Conservation (phyloP, 2,329 filamentous ascomycete genomes). For the Aspergillus puulaauensis region DNA sequence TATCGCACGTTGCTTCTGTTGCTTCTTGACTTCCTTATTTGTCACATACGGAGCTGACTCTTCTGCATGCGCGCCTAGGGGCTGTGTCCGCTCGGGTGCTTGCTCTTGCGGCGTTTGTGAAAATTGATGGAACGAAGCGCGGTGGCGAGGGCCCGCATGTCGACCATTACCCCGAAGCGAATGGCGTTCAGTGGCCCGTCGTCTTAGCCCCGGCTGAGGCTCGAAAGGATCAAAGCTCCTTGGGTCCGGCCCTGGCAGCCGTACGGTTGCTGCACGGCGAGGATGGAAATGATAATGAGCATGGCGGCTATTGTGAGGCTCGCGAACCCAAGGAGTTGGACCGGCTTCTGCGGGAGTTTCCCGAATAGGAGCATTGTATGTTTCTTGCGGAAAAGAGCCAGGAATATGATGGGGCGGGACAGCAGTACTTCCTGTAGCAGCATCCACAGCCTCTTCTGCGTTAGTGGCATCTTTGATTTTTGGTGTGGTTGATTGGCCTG, state of each 20-base stretch:
- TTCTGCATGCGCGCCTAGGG: not conserved
- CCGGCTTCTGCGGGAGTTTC: not conserved
- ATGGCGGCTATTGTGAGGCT: not conserved
- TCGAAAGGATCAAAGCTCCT: constrained; percentile 19
- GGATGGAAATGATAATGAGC: not conserved
- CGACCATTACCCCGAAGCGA: constrained; percentile 15
- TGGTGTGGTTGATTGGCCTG: constrained; percentile 2
- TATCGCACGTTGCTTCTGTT: constrained; percentile 21
- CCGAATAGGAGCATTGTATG: not conserved
- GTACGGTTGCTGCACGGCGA: constrained; percentile 9
- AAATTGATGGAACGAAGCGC: constrained; percentile 1
- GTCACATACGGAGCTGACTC: not conserved
- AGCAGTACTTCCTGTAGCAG: not conserved
- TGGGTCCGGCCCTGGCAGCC: constrained; percentile 1
- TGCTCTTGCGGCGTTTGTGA: not conserved
- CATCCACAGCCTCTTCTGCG: not conserved
- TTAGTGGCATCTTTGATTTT: not conserved
- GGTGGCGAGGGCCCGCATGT: not conserved
- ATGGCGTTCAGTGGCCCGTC: constrained; percentile 29
- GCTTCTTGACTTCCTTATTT: not conserved
- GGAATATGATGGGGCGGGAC: constrained; percentile 2
- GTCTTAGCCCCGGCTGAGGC: constrained; percentile 19
- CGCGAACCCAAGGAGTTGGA: not conserved
- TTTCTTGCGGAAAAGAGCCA: constrained; percentile 16
- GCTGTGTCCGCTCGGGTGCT: not conserved